A percentile compares a stretch with the other conserved stretches of the same genome.
Conservation (phyloP, 257 asterid genomes). For the Rhazya stricta region DNA sequence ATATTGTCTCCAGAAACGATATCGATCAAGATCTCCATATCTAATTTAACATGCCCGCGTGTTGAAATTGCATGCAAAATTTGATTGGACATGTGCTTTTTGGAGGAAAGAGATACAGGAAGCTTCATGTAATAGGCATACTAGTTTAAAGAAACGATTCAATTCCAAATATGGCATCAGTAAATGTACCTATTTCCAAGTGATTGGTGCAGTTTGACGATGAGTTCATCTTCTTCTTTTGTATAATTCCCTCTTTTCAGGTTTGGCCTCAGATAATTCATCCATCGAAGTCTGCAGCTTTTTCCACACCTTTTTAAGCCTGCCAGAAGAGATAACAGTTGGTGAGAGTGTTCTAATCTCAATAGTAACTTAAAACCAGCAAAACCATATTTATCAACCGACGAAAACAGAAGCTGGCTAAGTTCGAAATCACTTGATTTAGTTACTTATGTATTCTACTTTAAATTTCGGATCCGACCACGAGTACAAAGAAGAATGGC, state of each 20-base stretch:
- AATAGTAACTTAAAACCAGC: too few species aligned
- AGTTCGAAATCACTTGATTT: too few species aligned
- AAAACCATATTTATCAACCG: not conserved
- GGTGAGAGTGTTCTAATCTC: not conserved
- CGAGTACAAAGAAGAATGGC: too few species aligned
- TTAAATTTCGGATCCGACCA: too few species aligned
- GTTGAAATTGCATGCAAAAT: not conserved
- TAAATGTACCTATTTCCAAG: constrained; percentile 39
- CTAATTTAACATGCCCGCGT: not conserved
- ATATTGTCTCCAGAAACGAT: too few species aligned
- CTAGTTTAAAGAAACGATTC: not conserved
- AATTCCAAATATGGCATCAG: not conserved
- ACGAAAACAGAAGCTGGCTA: not conserved
- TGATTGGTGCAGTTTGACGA: constrained; percentile 33
- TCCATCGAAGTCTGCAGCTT: constrained; percentile 58
- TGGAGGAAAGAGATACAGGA: not conserved
- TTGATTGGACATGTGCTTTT: not conserved
- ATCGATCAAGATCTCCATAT: not conserved
- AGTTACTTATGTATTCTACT: too few species aligned
- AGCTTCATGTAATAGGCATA: too few species aligned
- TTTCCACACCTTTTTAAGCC: constrained; percentile 57
- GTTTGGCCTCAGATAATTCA: constrained; percentile 51
- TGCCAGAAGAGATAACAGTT: not conserved
- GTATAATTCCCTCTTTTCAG: constrained; percentile 38
- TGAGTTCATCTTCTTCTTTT: constrained; percentile 36